phyloP scores from a whole-genome alignment of 2,329 filamentous ascomycete genomes.

The Botrytis paeoniae region DNA sequence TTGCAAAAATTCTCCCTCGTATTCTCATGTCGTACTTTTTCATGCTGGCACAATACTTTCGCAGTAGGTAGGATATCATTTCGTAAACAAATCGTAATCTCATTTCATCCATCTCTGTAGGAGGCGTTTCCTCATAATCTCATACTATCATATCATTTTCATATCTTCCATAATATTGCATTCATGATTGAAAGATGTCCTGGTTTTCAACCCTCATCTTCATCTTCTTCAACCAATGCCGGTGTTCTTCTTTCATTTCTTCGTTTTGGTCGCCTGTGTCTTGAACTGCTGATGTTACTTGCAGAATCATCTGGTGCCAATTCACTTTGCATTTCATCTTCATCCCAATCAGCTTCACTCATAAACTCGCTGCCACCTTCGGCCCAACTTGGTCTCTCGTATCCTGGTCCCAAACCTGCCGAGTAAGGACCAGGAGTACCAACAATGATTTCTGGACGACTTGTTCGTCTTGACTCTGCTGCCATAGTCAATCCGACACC shows the following conservation, averaged over 20 bases:
- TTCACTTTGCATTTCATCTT: conserved; percentile 53
- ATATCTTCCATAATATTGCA: conserved; percentile 1
- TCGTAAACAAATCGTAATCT: conserved; percentile 24
- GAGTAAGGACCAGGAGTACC: conserved; percentile 42
- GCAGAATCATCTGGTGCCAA: conserved; percentile 76
- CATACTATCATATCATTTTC: conserved; percentile 8
- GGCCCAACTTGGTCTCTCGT: conserved; percentile 35
- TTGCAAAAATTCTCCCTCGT: background rate
- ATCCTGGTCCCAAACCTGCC: conserved; percentile 35
- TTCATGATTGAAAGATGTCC: background rate
- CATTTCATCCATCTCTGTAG: conserved; percentile 6
- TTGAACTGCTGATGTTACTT: conserved; percentile 73
- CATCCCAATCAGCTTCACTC: conserved; percentile 38
- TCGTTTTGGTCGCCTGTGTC: conserved; percentile 64
- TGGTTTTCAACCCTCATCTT: conserved; percentile 45
- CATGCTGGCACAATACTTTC: background rate
- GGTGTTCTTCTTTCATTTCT: conserved; percentile 68
- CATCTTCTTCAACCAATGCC: conserved; percentile 70
- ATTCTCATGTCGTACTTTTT: conserved; percentile 12
- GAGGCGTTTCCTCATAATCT: background rate
- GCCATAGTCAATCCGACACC: conserved; percentile 63
- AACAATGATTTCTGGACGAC: conserved; percentile 39
- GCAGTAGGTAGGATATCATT: conserved; percentile 17
- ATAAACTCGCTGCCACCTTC: conserved; percentile 47
- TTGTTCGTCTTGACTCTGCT: conserved; percentile 32